Evolutionary conservation across 1,284 basidiomycete genomes (phyloP).

Genomic region (Ceratobasidium sp.): DNA sequence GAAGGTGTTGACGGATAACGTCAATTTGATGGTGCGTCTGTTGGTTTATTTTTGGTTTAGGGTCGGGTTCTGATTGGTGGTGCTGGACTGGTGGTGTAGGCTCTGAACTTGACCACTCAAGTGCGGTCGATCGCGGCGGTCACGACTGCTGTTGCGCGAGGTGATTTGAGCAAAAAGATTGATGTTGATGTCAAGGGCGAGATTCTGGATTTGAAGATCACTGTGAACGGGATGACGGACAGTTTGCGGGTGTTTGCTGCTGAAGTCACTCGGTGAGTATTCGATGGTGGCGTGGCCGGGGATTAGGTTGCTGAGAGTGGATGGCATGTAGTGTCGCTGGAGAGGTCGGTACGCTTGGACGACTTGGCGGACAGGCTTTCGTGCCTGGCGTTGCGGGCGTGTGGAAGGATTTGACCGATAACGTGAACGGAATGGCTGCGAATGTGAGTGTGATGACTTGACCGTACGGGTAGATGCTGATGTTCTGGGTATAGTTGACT

Average conservation of each 20-base stretch:
- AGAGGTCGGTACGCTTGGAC: conserved; percentile 93
- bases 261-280: conserved; percentile 74
- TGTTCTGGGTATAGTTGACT: conserved; percentile 69
- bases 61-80: not conserved
- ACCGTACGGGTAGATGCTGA: conserved; percentile 36
- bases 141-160: conserved; percentile 89
- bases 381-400: conserved; percentile 95
- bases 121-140: conserved; percentile 88
- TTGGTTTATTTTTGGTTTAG: not conserved
- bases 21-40: conserved; percentile 72
- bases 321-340: conserved; percentile 68
- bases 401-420: conserved; percentile 98
- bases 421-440: conserved; percentile 89
- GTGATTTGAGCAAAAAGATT: conserved; percentile 91
- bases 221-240: conserved; percentile 92
- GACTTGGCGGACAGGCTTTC: conserved; percentile 85
- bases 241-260: conserved; percentile 87
- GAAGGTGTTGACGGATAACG: conserved; percentile 69
- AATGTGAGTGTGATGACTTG: conserved; percentile 65
- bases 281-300: conserved; percentile 44
- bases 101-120: conserved; percentile 92
- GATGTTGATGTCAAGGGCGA: conserved; percentile 90
- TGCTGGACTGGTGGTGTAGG: conserved; percentile 57
- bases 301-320: conserved; percentile 59
- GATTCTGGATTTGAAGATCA: conserved; percentile 77